Conservation (phyloP, 2,329 filamentous ascomycete genomes). For the Cytospora paraplurivora region DNA sequence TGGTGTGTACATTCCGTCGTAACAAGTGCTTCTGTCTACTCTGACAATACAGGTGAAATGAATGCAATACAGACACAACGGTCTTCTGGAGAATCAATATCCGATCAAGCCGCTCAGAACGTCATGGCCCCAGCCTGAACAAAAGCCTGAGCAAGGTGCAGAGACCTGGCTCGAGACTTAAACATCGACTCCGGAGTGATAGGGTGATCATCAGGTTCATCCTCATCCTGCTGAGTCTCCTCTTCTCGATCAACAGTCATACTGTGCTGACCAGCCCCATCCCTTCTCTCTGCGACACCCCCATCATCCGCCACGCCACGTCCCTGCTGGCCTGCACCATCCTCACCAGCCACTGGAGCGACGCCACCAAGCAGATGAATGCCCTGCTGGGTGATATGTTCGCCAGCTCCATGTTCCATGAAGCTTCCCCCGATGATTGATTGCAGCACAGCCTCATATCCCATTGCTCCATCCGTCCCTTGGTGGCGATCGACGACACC, state of each 20-base stretch:
- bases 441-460: background rate
- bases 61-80: too few species aligned
- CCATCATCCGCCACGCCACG: background rate
- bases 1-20: too few species aligned
- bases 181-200: constrained; percentile 6
- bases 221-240: background rate
- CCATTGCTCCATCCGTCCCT: background rate
- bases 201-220: background rate
- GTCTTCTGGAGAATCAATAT: too few species aligned
- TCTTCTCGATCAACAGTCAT: background rate
- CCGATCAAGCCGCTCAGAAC: background rate
- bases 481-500: background rate
- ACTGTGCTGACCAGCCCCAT: background rate
- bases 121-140: too few species aligned
- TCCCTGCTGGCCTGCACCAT: background rate
- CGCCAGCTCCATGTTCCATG: background rate
- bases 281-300: background rate
- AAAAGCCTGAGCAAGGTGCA: constrained; percentile 6
- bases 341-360: background rate
- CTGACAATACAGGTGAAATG: too few species aligned
- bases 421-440: background rate
- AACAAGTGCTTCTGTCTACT: too few species aligned
- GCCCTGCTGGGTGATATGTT: background rate
- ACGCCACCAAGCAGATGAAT: background rate
- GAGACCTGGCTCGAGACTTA: constrained; percentile 7